Evolutionary conservation across 306 rosid genomes (phyloP), one percentile per base, ranked within the genome.

Genomic region (Cucurbita moschata): DNA sequence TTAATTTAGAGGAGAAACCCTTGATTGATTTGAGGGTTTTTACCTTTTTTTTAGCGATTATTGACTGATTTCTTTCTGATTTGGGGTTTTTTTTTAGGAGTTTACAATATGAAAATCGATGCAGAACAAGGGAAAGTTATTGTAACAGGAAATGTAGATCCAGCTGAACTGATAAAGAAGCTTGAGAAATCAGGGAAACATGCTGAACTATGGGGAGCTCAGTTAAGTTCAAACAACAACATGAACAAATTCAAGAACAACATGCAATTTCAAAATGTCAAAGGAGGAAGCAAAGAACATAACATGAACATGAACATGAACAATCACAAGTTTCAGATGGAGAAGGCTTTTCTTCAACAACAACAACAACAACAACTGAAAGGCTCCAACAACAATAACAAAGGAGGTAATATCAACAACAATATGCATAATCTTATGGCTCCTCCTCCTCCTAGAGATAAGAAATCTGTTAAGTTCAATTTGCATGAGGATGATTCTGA

Each of bases 401-500:
- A 72, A 55, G 77, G 77, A 21, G 18, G 68, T 75, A 47, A 60
- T 6, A 57, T 19, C 65, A 59, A 61, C 21, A 61, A 61, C 15
- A 60, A 61, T 63, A 16, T 39, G 49, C 47, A 63, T 26, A 64
- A 64, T 81, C 71, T 75, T 3, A 78, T 75, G 73, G 64, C 16
- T 14, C 74, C 78, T 14, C 74, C 78, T 14, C 74, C 78, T 5
- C 50, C 30, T 1, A 90, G 86, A 75, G 83, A 79, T 21, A 87
- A 93, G 75, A 93, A 90, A 66, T 81, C 91, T 79, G 98, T 93
- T 63, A 88, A 79, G 77, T 93, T 93, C 78, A 80, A 77, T 75
- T 47, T 87, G 49, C 82, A 83, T 21, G 89, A 81, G 5, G 90
- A 92, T 1, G 93, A 88, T 8, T 83, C 85, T 67, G 85, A 82